Conservation (phyloP, 805 yeast species). For the Metschnikowia noctiluminum region DNA sequence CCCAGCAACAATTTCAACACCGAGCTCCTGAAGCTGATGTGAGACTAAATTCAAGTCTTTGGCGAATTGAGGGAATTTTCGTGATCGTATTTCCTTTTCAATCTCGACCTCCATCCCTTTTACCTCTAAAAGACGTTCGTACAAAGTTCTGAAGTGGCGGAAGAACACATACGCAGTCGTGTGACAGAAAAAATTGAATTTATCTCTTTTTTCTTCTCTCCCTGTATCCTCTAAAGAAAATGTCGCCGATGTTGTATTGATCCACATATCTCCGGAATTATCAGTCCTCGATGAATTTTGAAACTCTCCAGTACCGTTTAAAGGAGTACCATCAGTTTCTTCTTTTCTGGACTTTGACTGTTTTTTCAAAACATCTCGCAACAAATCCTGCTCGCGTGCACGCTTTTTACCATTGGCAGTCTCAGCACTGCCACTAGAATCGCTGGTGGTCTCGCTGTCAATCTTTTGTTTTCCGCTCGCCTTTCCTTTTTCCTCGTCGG, state of each 20-base stretch:
- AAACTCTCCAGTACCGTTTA: conserved; percentile 32
- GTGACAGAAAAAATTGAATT: conserved; percentile 80
- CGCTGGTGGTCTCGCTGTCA: conserved; percentile 15
- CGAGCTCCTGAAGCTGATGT: conserved; percentile 77
- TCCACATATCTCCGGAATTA: conserved; percentile 42
- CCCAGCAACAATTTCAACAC: conserved; percentile 61
- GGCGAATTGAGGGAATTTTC: conserved; percentile 74
- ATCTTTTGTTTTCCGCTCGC: conserved; percentile 11
- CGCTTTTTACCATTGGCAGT: conserved; percentile 39
- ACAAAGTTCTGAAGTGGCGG: conserved; percentile 79
- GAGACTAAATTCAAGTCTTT: conserved; percentile 79
- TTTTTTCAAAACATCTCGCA: conserved; percentile 59
- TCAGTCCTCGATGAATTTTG: conserved; percentile 32
- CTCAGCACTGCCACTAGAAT: conserved; percentile 8
- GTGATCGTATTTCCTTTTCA: conserved; percentile 62
- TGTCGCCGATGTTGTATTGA: conserved; percentile 31
- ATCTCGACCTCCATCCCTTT: conserved; percentile 70
- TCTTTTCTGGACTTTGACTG: conserved; percentile 40
- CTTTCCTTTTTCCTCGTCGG: conserved; percentile 18
- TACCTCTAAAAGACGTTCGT: conserved; percentile 74
- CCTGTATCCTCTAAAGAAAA: conserved; percentile 27
- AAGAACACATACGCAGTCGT: conserved; percentile 85
- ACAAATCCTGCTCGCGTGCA: conserved; percentile 51
- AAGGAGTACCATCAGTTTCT: conserved; percentile 31
- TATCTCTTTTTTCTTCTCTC: conserved; percentile 41